Evolutionary conservation across 148 eudicot genomes (phyloP), one percentile per base, ranked within the genome.

Genomic region (Camellia granthamiana): DNA sequence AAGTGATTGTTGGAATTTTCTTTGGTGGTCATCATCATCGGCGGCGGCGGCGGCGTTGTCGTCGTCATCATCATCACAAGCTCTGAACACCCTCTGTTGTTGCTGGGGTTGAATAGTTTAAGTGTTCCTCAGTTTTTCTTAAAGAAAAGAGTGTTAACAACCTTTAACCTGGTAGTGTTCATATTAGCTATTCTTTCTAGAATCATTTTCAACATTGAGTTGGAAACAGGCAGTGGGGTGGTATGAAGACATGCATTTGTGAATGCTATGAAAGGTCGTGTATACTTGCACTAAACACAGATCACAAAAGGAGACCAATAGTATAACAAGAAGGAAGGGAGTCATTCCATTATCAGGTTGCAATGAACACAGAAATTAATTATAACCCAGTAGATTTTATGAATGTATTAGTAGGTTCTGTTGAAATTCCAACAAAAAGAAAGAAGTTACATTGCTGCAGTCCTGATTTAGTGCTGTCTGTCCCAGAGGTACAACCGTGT

Each of bases 1-100:
- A 14, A 41, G 52, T 75, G 77, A 41, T 56, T 58, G 43, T 52
- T 60, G 60, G 54, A 72, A 72, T 74, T 18, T 58, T 6, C 77
- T 55, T 74, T 74, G 63, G 64, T 14, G 47, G 21, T 75, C 49
- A 8, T 75, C 13, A 7, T 42, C 13, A 5, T 44, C 38, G 43
- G 10, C n/a, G 3, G n/a, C n/a, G n/a, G n/a, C n/a, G n/a, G n/a
- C n/a, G n/a, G n/a, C n/a, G n/a, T n/a, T n/a, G n/a, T n/a, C n/a
- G n/a, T n/a, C n/a, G n/a, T n/a, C n/a, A n/a, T n/a, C n/a, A n/a
- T n/a, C 43, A 8, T 10, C 15, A 54, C 76, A 23, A 7, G 9
- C 5, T 11, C 21, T 52, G 46, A 15, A 51, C 4, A 18, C 2
- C 54, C 1, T 59, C 54, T 59, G 38, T 76, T 8, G 46, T 61